Conservation (phyloP, 2,329 filamentous ascomycete genomes). For the Phyllosticta citriasiana region DNA sequence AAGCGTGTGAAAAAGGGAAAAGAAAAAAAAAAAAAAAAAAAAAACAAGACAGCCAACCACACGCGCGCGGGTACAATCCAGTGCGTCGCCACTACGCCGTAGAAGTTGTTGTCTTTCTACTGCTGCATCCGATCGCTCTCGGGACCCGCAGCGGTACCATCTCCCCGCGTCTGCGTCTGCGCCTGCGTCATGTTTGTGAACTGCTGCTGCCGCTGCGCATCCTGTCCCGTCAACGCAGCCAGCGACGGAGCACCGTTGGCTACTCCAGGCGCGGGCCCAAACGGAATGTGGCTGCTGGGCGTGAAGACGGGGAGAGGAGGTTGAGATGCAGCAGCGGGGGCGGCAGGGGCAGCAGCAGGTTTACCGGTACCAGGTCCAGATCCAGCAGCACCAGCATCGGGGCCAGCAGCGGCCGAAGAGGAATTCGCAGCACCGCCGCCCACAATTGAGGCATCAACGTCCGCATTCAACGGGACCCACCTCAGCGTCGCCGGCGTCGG, state of each 20-base stretch:
- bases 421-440: too few relatives aligned
- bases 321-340: constrained; percentile 13
- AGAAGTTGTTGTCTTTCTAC: too few relatives aligned
- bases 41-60: too few relatives aligned
- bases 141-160: neutral
- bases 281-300: constrained; percentile 28
- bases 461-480: constrained; percentile 24
- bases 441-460: constrained; percentile 13
- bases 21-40: too few relatives aligned
- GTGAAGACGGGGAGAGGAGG: constrained; percentile 40
- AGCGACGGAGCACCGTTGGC: neutral
- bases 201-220: constrained; percentile 2
- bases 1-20: too few relatives aligned
- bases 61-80: too few relatives aligned
- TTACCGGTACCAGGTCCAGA: neutral
- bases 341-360: constrained; percentile 10
- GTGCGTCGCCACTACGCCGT: too few relatives aligned
- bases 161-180: too few relatives aligned
- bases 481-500: constrained; percentile 19
- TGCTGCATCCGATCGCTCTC: too few relatives aligned
- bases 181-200: neutral
- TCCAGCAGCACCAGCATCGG: neutral
- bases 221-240: neutral
- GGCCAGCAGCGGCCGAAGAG: neutral
- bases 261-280: constrained; percentile 13